Base-by-base conservation (phyloP, 352 stramenopile genomes). In the Blastocystis sp. region DNA sequence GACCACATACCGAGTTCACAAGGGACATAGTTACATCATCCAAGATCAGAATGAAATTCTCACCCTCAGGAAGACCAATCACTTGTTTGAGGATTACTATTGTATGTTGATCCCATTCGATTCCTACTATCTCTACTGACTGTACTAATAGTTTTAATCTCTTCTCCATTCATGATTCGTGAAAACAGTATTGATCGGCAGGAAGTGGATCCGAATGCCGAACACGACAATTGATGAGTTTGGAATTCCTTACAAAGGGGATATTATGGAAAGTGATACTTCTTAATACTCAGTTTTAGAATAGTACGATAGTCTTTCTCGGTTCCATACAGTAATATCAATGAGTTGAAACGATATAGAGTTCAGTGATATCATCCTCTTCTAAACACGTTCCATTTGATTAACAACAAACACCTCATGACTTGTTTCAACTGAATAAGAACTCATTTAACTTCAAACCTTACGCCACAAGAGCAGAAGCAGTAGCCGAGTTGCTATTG, bases 381-480 rank as follows among this genome's bases (percentile, higher is more conserved):
- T n/a, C n/a, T n/a, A n/a, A n/a, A n/a, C n/a, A n/a, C n/a, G n/a
- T n/a, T n/a, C n/a, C n/a, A n/a, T n/a, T n/a, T n/a, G n/a, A n/a
- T n/a, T n/a, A n/a, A n/a, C 9, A 48, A 48, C 40, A 48, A 48
- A 48, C 40, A 48, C 2, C 2, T 9, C 40, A 48, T 2, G 9
- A 48, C 40, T 48, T 48, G 40, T 9, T 48, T 62, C 56, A 62
- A 33, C 19, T 13, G 22, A 62, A 62, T 62, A 62, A n/a, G n/a
- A n/a, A n/a, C n/a, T 13, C 56, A 62, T 15, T 33, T 33, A 3
- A 62, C 19, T 62, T 33, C 19, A n/a, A 90, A 77, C 77, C 92
- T 98, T 99, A 99, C 48, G 97, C 96, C 89, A 99, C 97, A 78
- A 99, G 95, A 22, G 97, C 98, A 90, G 95, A 98, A 90, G 97